phyloP scores from a whole-genome alignment of 352 stramenopile genomes.

The Phytophthora hibernalis region DNA sequence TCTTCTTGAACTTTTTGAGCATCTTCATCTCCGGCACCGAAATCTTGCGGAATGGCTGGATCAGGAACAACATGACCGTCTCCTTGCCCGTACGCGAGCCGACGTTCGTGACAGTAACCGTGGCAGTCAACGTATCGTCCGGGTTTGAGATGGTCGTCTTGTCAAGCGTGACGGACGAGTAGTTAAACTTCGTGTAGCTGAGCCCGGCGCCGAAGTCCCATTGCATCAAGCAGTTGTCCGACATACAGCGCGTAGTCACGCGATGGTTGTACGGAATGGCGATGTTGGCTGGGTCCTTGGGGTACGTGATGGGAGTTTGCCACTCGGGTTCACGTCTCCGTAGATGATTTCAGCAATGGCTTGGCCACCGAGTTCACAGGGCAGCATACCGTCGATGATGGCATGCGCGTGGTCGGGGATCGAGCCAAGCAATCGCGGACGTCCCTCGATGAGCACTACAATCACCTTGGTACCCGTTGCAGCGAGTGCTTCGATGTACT shows the following conservation, averaged over 20 bases:
- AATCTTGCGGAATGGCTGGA: conserved; percentile 62
- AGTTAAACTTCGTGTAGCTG: conserved; percentile 79
- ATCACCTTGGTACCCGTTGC: conserved; percentile 76
- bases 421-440: conserved; percentile 71
- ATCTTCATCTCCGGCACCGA: conserved; percentile 83
- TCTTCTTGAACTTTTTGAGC: conserved; percentile 85
- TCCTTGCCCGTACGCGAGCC: conserved; percentile 67
- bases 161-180: conserved; percentile 53
- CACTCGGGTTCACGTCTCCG: conserved; percentile 80
- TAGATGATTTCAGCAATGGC: conserved; percentile 86
- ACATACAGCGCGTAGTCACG: conserved; percentile 52
- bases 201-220: conserved; percentile 74
- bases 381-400: conserved; percentile 80
- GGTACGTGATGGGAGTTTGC: conserved; percentile 86
- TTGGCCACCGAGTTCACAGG: conserved; percentile 76
- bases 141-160: conserved; percentile 31
- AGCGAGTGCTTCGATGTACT: conserved; percentile 69
- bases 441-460: conserved; percentile 74
- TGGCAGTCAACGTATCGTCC: conserved; percentile 43
- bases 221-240: conserved; percentile 58
- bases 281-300: conserved; percentile 60
- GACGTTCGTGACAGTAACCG: conserved; percentile 73
- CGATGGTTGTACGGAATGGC: conserved; percentile 79
- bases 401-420: conserved; percentile 58
- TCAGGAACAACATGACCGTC: conserved; percentile 83